Percentiles rank a stretch among this genome's conserved stretches.
These are phyloP conservation scores for Bjerkandera adusta DNA, from an alignment of 1,284 basidiomycete species.

Conservation along the genomic window DNA sequence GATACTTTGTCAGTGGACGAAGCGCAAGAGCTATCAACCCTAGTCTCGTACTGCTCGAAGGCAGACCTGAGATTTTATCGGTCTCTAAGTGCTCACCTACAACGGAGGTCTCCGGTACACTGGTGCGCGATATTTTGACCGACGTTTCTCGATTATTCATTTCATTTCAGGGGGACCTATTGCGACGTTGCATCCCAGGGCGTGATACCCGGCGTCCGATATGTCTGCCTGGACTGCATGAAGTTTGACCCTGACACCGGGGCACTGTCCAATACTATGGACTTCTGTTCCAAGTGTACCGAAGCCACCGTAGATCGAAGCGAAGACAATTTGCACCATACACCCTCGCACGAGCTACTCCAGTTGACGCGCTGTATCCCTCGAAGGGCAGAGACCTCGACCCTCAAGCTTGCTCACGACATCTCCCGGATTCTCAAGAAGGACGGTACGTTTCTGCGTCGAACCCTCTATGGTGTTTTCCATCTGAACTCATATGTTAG, in stretches of 20 bases:
- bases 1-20: neutral
- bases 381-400: neutral
- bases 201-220: neutral
- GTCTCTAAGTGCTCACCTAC: neutral
- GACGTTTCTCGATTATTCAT: neutral
- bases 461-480: neutral
- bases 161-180: neutral
- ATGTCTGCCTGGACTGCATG: neutral
- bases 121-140: neutral
- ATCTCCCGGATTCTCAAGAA: neutral
- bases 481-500: neutral
- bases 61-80: neutral
- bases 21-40: neutral
- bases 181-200: slow-evolving; percentile 2
- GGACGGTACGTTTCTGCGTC: neutral
- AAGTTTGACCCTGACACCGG: neutral
- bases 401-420: neutral
- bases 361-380: neutral
- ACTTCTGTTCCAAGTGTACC: neutral
- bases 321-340: neutral
- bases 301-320: neutral
- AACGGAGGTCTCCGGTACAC: neutral
- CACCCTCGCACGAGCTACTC: neutral
- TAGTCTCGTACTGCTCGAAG: neutral
- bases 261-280: neutral